A percentile compares a stretch with the other conserved stretches of the same genome.
phyloP scores from a whole-genome alignment of 345 rosid genomes.

The Geranium brycei region DNA sequence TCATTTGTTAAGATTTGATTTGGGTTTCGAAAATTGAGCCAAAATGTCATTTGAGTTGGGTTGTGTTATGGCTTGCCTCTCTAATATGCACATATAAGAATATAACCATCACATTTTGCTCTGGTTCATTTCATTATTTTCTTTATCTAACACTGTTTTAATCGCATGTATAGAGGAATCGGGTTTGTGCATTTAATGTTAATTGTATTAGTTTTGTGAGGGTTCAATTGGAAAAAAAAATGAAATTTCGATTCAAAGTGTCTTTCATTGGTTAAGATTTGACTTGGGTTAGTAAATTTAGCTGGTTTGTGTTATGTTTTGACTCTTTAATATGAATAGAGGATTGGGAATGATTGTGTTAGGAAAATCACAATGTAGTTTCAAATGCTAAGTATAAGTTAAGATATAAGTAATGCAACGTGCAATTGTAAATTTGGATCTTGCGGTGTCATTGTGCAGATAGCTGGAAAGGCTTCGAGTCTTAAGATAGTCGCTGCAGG shows the following conservation, averaged over 20 bases:
- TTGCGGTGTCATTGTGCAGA: conserved; percentile 12
- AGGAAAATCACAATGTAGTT: too few species aligned
- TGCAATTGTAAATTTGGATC: background rate
- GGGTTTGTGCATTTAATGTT: background rate
- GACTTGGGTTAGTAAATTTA: background rate
- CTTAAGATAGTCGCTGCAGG: conserved; percentile 17
- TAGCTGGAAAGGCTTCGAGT: conserved; percentile 8
- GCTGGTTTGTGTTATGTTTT: too few species aligned
- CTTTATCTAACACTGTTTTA: background rate
- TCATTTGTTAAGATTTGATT: background rate
- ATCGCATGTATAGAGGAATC: background rate
- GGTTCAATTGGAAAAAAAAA: background rate
- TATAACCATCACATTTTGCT: too few species aligned
- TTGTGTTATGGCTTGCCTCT: too few species aligned
- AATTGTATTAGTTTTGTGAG: background rate
- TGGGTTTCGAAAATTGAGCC: background rate
- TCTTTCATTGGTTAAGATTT: background rate
- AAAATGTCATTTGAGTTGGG: too few species aligned
- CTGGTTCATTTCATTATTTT: too few species aligned
- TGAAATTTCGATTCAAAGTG: background rate
- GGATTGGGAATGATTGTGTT: too few species aligned
- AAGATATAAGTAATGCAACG: background rate
- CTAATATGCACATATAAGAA: too few species aligned
- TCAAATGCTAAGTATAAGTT: background rate
- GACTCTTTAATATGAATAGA: too few species aligned